Evolutionary conservation across 225 moss, liverwort and hornwort species (phyloP).

Genomic region (Straminergon stramineum): DNA sequence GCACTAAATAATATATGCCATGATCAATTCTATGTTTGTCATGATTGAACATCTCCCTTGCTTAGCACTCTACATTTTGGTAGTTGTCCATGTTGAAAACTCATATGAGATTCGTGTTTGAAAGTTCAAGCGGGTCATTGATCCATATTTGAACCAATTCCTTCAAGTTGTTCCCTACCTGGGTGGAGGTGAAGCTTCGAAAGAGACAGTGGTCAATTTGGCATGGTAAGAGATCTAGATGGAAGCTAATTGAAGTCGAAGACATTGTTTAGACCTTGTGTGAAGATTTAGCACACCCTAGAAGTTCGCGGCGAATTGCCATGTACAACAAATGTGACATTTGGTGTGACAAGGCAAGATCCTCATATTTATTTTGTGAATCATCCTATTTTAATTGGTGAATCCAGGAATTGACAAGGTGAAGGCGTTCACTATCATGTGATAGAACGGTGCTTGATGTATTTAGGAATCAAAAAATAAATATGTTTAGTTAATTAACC

Average conservation of each 20-base stretch:
- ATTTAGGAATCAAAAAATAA: neutral
- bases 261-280: neutral
- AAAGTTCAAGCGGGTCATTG: slow-evolving; percentile 69
- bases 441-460: neutral
- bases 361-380: slow-evolving; percentile 17
- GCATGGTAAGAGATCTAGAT: neutral
- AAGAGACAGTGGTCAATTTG: neutral
- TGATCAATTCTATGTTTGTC: neutral
- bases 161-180: slow-evolving; percentile 72
- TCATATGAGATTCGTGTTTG: slow-evolving; percentile 79
- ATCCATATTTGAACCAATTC: slow-evolving; percentile 54
- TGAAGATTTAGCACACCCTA: neutral
- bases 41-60: neutral
- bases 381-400: neutral
- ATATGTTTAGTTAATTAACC: too few relatives aligned
- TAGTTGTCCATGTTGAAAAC: slow-evolving; percentile 78
- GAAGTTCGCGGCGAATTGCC: slow-evolving; percentile 45
- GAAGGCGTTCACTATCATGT: neutral
- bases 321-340: slow-evolving; percentile 93
- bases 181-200: slow-evolving; percentile 45
- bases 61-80: slow-evolving; percentile 21
- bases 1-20: neutral
- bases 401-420: slow-evolving; percentile 72
- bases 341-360: slow-evolving; percentile 63
- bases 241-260: neutral